A percentile compares a stretch with the other conserved stretches of the same genome.
phyloP scores from a whole-genome alignment of 441 rosid genomes.

The Gossypium aridum region DNA sequence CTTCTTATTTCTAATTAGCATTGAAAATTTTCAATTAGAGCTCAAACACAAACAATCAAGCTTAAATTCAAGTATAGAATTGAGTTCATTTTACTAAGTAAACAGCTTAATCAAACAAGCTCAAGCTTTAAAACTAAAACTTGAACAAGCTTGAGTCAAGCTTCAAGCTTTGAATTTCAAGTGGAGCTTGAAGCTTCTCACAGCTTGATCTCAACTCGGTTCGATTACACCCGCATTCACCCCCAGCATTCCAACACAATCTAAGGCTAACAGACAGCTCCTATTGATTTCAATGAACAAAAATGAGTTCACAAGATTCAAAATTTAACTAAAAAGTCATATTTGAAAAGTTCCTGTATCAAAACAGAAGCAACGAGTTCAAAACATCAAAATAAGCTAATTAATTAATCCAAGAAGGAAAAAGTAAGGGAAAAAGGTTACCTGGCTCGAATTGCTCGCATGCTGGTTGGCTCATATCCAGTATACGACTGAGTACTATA shows the following conservation, averaged over 20 bases:
- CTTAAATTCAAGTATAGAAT: background rate
- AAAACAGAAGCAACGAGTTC: background rate
- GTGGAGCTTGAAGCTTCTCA: background rate
- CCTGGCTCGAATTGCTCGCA: slow-evolving; percentile 99
- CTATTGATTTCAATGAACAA: background rate
- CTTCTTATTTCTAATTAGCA: background rate
- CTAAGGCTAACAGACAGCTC: background rate
- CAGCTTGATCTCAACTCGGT: background rate
- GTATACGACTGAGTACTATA: slow-evolving; percentile 98
- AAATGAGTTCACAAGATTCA: background rate
- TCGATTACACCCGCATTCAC: background rate
- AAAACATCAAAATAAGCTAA: background rate
- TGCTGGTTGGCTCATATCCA: slow-evolving; percentile 97
- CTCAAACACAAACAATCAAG: background rate
- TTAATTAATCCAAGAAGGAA: background rate
- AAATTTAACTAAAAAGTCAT: background rate
- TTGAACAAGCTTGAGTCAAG: background rate
- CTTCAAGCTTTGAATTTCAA: background rate
- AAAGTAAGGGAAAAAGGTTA: slow-evolving; percentile 7
- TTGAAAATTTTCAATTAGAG: background rate
- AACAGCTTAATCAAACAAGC: background rate
- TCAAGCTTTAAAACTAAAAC: background rate
- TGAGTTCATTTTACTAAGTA: background rate
- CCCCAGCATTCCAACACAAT: background rate
- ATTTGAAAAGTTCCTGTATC: background rate